Evolutionary conservation across 345 rosid genomes (phyloP), one percentile per base, ranked within the genome.

Genomic region (Dipteronia sinensis): DNA sequence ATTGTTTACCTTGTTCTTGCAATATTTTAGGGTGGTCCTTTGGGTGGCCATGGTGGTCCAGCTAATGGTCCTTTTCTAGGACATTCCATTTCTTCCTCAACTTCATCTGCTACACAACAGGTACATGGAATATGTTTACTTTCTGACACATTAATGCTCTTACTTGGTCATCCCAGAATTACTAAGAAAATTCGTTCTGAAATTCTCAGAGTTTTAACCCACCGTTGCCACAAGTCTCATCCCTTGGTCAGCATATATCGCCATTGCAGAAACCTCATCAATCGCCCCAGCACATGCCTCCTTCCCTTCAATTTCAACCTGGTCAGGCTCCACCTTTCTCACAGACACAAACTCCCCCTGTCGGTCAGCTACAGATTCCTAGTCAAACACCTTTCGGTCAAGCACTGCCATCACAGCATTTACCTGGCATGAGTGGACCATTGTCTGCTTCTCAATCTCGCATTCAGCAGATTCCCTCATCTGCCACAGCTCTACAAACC

Each of bases 241-340:
- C 84, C 20, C 68, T 69, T 71, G 81, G 81, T 73, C 93, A 88
- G 81, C 93, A 92, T 73, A 84, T 89, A 81, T 85, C 97, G 77
- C 89, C 93, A 12, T 71, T 84, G 63, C 91, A 89, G 78, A 96
- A 88, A 82, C 80, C 91, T 79, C 79, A 80, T 75, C 90, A 79
- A 55, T 88, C 93, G 22, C 93, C 97, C 79, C 97, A 88, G 82
- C 68, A 77, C 76, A 61, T 83, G 56, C 83, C 88, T 47, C 79
- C 90, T 69, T 34, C 89, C 47, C 80, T 87, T 77, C 89, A 87
- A 77, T 83, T 77, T 62, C 89, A 89, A 44, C 80, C 87, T 34
- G 38, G 38, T 67, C 87, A 82, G 74, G 84, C 78, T 68, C 59
- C 89, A 67, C 68, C 89, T 64, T 88, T 84, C 78, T 34, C 90